Evolutionary conservation across 2,329 filamentous ascomycete species (phyloP), one percentile per base, ranked within the genome.

Genomic region (Penicillium sumatraense): DNA sequence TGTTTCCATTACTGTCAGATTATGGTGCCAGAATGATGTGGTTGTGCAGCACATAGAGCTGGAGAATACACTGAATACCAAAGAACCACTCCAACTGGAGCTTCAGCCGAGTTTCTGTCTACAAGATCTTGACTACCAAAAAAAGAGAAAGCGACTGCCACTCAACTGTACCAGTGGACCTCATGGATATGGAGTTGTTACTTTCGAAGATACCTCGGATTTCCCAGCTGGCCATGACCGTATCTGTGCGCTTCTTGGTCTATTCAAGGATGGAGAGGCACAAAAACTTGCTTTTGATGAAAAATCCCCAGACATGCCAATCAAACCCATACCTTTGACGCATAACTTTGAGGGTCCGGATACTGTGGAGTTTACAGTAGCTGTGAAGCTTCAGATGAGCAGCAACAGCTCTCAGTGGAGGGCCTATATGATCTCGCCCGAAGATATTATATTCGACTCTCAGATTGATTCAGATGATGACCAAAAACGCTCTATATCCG

Each of bases 131-230:
- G 49, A 47, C 36, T 49, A 36, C 18, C 35, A 42, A 31, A 33
- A 16, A 18, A 36, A 36, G 9, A 36, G 33, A 16, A n/a, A 36
- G 4, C 8, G 2, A 18, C 18, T 36, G 14, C 33, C 7, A 3
- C 14, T 36, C 7, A 14, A 14, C 14, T n/a, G 6, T 16, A n/a
- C 33, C 33, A 36, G 33, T 36, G 54, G 29, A 38, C 44, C 45
- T n/a, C 50, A 57, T 31, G 54, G 50, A 11, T 50, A 45, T 24
- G 54, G 54, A 40, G 40, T 57, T 5, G 36, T 57, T 18, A 51
- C 26, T n/a, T 13, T 57, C 13, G 50, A 57, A 31, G 42, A 57
- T 10, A 36, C 13, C 16, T 9, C 42, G 5, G 38, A 40, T 13
- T 35, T 46, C 5, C 11, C 21, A 3, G 16, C 18, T 2, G 14